A percentile compares a stretch with the other conserved stretches of the same genome.
These are phyloP conservation scores for Thermothielavioides terrestris DNA, from an alignment of 495 filamentous ascomycete genomes.

Conservation along the genomic window DNA sequence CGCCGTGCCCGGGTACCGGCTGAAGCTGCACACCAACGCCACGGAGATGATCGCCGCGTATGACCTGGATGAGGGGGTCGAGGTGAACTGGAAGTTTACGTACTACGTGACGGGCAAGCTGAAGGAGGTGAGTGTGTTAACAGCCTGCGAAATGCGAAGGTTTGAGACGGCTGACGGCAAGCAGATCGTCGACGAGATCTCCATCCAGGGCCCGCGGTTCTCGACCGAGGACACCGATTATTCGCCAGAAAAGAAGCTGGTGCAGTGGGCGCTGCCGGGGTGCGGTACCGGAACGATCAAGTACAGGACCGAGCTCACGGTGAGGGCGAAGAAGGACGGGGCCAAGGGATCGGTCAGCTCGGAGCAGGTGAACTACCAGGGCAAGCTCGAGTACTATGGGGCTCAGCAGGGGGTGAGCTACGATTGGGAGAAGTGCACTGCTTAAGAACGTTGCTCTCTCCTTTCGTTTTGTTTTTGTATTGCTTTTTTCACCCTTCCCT, in stretches of 20 bases:
- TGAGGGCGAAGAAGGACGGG: not conserved
- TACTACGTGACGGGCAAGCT: not conserved
- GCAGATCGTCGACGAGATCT: not conserved
- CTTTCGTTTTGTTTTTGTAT: too few species aligned
- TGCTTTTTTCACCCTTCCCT: too few species aligned
- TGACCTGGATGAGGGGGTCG: not conserved
- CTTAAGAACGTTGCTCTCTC: too few species aligned
- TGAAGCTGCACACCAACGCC: not conserved
- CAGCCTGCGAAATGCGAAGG: too few species aligned
- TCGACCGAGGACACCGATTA: too few species aligned
- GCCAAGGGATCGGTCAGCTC: not conserved
- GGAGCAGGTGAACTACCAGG: not conserved
- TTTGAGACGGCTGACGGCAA: too few species aligned
- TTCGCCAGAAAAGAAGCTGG: not conserved
- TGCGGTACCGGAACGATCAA: not conserved
- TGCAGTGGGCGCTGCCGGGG: not conserved
- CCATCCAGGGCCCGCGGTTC: not conserved
- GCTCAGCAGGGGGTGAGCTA: conserved; percentile 2
- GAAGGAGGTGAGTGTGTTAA: not conserved
- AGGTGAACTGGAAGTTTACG: not conserved
- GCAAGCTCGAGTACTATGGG: not conserved
- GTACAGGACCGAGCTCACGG: not conserved
- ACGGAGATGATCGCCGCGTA: not conserved
- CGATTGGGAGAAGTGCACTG: not conserved
- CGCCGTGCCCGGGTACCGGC: not conserved